Base-by-base conservation (phyloP, 2,329 filamentous ascomycete species). In the Penicillium sp. region DNA sequence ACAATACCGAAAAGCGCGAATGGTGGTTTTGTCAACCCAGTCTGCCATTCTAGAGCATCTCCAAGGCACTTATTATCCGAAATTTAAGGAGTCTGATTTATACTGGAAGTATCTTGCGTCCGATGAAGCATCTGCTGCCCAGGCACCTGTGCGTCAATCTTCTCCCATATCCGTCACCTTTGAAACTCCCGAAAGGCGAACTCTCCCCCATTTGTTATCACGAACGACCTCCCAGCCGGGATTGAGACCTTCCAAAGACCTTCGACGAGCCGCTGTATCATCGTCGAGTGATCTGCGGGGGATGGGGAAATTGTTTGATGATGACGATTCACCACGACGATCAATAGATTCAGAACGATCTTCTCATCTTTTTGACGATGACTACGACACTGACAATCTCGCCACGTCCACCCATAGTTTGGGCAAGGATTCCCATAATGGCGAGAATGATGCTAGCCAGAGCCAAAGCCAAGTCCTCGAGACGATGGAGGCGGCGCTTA, bases 21-120 rank as follows among this genome's bases (percentile, higher is more conserved):
- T 88, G 35, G 88, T 91, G 33, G 88, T 99, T 25, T 73, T 99
- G 37, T 84, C 84, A 58, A 88, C 90, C 0, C 94, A 99, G 70
- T 93, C 90, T 17, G 82, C 85, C 2, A 88, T 92, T 0, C 82
- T 97, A 54, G 89, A 96, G 58, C 87, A 89, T 64, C 90, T 99
- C 84, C 88, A 91, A 67, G 84, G 85, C 22, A 84, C 83, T 14
- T 85, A 96, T 68, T 94, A 94, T 61, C 86, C 88, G 17, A 85
- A 84, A 19, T 99, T 99, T 78, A 96, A 92, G 69, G 89, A 87
- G 64, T 96, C 94, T 0, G 94, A 97, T 68, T 75, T 99, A 0
- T 99, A 91, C 71, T 97, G 94, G 79, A 99, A 99, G 72, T 97
- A 92, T 70, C 80, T 99, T 1, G 91, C 93, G 8, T 89, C 93